Evolutionary conservation across 169 alveolate genomes (phyloP).

Genomic region (Plasmodium coatneyi): DNA sequence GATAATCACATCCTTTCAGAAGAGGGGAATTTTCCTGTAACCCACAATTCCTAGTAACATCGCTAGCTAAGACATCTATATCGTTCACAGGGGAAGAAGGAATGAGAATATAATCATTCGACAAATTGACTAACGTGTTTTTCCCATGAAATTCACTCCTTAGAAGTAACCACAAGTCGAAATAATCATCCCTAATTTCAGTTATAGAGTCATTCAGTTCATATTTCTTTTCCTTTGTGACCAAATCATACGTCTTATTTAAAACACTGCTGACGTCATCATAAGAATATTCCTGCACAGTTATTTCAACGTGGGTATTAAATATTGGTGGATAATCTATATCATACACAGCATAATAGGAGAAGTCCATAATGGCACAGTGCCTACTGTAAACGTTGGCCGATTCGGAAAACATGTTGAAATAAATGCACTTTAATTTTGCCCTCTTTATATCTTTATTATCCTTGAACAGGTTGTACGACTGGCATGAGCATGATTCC

Average conservation of each 20-base stretch:
- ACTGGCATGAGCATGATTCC: constrained; percentile 54
- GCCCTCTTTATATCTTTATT: constrained; percentile 47
- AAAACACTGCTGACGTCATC: constrained; percentile 54
- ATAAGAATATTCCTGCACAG: constrained; percentile 61
- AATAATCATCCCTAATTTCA: constrained; percentile 71
- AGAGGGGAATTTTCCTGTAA: constrained; percentile 22
- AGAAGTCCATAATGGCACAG: constrained; percentile 38
- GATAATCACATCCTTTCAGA: constrained; percentile 64
- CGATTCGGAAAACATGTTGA: constrained; percentile 47
- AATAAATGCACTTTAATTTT: constrained; percentile 53
- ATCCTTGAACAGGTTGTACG: constrained; percentile 44
- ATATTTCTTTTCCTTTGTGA: constrained; percentile 64
- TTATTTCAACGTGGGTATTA: constrained; percentile 57
- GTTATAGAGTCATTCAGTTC: constrained; percentile 60
- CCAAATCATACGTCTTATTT: constrained; percentile 49
- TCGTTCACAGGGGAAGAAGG: constrained; percentile 59
- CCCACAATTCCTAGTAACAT: constrained; percentile 59
- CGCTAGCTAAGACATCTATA: constrained; percentile 35
- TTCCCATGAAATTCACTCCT: constrained; percentile 70
- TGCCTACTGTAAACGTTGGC: constrained; percentile 54
- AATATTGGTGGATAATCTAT: constrained; percentile 73
- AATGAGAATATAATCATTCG: constrained; percentile 60
- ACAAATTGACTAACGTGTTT: constrained; percentile 44
- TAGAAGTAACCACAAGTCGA: constrained; percentile 59
- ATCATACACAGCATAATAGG: constrained; percentile 49